Conservation (phyloP, 768 basidiomycete species). For the Tylopilus cervinicoccineus region DNA sequence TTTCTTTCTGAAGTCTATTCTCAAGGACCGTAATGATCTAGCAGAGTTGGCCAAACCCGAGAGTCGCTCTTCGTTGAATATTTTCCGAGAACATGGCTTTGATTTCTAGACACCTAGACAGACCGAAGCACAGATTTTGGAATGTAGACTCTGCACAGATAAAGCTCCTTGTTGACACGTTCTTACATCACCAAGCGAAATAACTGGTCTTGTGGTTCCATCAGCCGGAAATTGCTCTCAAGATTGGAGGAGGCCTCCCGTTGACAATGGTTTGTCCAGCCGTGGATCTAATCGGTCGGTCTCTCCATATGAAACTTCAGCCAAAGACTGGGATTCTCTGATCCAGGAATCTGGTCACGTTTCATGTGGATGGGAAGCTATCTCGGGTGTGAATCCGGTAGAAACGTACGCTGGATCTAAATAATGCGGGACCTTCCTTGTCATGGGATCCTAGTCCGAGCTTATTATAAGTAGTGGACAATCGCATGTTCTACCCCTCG, state of each 20-base stretch:
- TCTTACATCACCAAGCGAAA: too few species aligned
- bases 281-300: too few species aligned
- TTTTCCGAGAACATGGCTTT: constrained; percentile 82
- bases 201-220: too few species aligned
- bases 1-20: neutral
- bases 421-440: neutral
- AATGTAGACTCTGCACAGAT: too few species aligned
- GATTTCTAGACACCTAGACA: constrained; percentile 75
- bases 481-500: neutral
- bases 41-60: constrained; percentile 68
- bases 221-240: too few species aligned
- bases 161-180: too few species aligned
- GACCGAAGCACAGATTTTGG: too few species aligned
- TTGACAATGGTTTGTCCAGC: too few species aligned
- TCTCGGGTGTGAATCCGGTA: neutral
- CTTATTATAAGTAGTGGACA: constrained; percentile 14
- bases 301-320: too few species aligned
- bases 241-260: too few species aligned
- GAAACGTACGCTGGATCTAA: neutral
- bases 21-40: constrained; percentile 75
- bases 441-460: neutral
- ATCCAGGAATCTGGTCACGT: neutral
- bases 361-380: neutral
- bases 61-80: constrained; percentile 57
- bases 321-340: neutral